Evolutionary conservation across 2,329 filamentous ascomycete genomes (phyloP), one percentile per base, ranked within the genome.

Genomic region (Akanthomyces dipterigenus): DNA sequence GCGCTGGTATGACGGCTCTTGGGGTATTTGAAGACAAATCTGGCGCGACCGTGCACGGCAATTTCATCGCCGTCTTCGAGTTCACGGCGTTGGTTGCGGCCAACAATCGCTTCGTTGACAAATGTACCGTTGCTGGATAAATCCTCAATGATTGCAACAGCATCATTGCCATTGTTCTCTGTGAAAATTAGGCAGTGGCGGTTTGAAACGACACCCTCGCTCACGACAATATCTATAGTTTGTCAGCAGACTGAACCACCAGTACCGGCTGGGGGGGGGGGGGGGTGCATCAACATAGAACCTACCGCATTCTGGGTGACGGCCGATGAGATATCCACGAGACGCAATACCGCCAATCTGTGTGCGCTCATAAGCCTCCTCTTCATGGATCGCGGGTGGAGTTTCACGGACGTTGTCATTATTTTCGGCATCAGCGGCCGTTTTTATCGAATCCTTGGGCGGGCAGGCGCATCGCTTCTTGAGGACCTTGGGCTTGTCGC

Each of bases 51-150:
- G 54, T 96, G 81, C 36, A 99, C 87, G 7, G 90, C 89, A 55
- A 99, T 89, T 73, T 98, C 93, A 67, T 99, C 95, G 42, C 90
- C 87, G 68, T 98, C 91, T 67, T 92, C 82, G 31, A 99, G 81
- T 72, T 96, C 91, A 62, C 93, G 86, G 60, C 91, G 84, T 73
- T 96, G 91, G 74, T 99, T 99, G 56, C 93, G 88, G 26, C 95
- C 95, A 26, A 99, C 85, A 34, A 96, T 82, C 18, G 88, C 88
- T 68, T 97, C 92, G 70, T 98, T 98, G 68, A 99, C 88, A 71
- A 93, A 99, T 0, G 96, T 99, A 55, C 95, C 95, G 71, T 99
- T 99, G 71, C 88, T 95, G 7, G 95, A 99, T 22, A 98, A 77
- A 73, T 99, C 95, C 72, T 99, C 93, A 5, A 99, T 75, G 14